phyloP scores from a whole-genome alignment of 2,329 filamentous ascomycete species.

The Fonsecaea pedrosoi region DNA sequence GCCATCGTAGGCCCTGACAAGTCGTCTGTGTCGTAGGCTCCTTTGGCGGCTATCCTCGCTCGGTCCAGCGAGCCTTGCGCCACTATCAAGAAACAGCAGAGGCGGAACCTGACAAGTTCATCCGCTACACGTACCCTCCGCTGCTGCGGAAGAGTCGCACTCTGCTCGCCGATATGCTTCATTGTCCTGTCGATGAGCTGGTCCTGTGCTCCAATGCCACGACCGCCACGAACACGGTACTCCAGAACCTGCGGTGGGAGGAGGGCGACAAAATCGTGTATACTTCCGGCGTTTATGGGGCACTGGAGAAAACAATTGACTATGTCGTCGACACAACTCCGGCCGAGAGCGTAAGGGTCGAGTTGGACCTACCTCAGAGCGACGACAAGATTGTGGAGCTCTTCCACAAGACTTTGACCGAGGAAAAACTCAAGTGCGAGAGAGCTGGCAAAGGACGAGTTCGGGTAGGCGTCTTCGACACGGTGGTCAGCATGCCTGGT shows the following conservation, averaged over 20 bases:
- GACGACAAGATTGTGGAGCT: constrained; percentile 68
- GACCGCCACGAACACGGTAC: constrained; percentile 72
- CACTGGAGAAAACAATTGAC: constrained; percentile 75
- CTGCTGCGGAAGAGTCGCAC: constrained; percentile 68
- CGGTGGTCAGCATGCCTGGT: constrained; percentile 77
- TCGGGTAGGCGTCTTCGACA: constrained; percentile 75
- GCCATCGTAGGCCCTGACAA: neutral
- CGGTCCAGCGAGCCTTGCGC: constrained; percentile 66
- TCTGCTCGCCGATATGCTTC: constrained; percentile 69
- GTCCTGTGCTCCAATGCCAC: constrained; percentile 85
- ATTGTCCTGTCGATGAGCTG: constrained; percentile 67
- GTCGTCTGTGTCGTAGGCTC: constrained; percentile 61
- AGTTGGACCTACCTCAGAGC: constrained; percentile 69
- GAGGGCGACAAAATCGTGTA: constrained; percentile 67
- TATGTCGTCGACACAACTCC: constrained; percentile 71
- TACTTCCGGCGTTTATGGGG: constrained; percentile 80
- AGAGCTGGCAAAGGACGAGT: constrained; percentile 62
- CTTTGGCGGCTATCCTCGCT: constrained; percentile 74
- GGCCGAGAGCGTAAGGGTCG: constrained; percentile 62
- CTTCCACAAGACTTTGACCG: constrained; percentile 56
- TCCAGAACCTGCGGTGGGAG: constrained; percentile 73
- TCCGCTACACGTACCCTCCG: constrained; percentile 69
- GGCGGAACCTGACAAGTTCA: constrained; percentile 73
- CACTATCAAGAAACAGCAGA: constrained; percentile 71
- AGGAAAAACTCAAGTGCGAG: constrained; percentile 56